Evolutionary conservation across 2,329 filamentous ascomycete genomes (phyloP).

Genomic region (Claviceps sp.): DNA sequence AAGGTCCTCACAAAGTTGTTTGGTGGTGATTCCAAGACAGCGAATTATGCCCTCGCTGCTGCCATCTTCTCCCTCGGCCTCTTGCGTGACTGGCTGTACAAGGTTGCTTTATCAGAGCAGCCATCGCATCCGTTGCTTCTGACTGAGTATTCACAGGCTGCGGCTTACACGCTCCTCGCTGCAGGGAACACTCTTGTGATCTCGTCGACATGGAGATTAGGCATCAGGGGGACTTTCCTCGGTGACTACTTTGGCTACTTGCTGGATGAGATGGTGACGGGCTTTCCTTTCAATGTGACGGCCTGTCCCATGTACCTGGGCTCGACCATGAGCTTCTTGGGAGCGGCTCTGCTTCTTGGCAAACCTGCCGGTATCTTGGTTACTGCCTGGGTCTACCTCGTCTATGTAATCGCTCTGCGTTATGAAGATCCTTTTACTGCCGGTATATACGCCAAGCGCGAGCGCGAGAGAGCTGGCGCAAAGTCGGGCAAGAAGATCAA

Average conservation of each 20-base stretch:
- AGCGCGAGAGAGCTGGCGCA: conserved; percentile 38
- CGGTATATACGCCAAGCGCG: conserved; percentile 82
- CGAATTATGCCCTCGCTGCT: conserved; percentile 79
- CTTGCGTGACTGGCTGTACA: conserved; percentile 77
- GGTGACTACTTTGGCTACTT: conserved; percentile 98
- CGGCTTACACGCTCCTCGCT: conserved; percentile 59
- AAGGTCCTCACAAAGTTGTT: conserved; percentile 81
- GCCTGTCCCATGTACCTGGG: conserved; percentile 95
- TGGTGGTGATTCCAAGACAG: conserved; percentile 59
- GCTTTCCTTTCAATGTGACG: conserved; percentile 90
- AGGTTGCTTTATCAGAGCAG: conserved; percentile 62
- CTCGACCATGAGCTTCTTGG: conserved; percentile 82
- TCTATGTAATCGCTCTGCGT: conserved; percentile 68
- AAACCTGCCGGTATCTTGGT: conserved; percentile 77
- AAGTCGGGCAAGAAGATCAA: conserved; percentile 38
- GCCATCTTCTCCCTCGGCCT: conserved; percentile 89
- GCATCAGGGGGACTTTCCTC: conserved; percentile 89
- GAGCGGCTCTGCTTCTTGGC: conserved; percentile 69
- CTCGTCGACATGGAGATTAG: conserved; percentile 80
- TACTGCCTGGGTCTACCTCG: conserved; percentile 58
- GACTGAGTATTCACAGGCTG: conserved; percentile 41
- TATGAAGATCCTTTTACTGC: conserved; percentile 94
- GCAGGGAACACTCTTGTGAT: conserved; percentile 75
- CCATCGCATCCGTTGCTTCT: conserved; percentile 64
- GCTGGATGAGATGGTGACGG: conserved; percentile 88